Percentiles rank a stretch among this genome's conserved stretches.
phyloP scores from a whole-genome alignment of 140 eudicot species.

The Erigeron philadelphicus region DNA sequence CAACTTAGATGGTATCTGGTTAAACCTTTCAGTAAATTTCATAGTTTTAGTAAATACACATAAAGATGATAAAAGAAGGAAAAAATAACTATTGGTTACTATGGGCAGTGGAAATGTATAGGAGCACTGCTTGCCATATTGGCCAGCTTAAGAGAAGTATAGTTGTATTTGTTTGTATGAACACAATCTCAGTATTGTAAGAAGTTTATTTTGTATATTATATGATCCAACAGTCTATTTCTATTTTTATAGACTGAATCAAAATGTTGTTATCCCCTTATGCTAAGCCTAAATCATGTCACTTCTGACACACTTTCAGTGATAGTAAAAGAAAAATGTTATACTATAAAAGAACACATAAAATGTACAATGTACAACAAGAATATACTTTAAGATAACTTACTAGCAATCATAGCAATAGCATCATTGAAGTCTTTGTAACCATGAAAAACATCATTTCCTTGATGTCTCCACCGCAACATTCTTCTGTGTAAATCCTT shows the following conservation, averaged over 20 bases:
- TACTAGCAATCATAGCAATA: conserved; percentile 30
- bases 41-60: conserved; percentile 28
- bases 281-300: background rate
- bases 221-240: conserved; percentile 14
- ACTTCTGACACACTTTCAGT: background rate
- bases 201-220: conserved; percentile 16
- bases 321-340: background rate
- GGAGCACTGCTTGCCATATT: conserved; percentile 30
- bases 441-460: conserved; percentile 39
- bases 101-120: conserved; percentile 40
- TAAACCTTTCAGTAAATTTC: conserved; percentile 10
- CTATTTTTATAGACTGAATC: conserved; percentile 7
- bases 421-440: conserved; percentile 43
- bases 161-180: conserved; percentile 23
- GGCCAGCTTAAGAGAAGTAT: conserved; percentile 23
- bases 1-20: conserved; percentile 12
- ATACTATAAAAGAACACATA: conserved; percentile 8
- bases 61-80: conserved; percentile 15
- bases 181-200: conserved; percentile 24
- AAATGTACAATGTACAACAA: conserved; percentile 21
- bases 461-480: conserved; percentile 57
- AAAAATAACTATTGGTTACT: conserved; percentile 33
- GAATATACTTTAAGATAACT: conserved; percentile 18
- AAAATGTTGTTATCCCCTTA: background rate
- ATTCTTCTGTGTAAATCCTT: conserved; percentile 50